These are phyloP conservation scores for Thalassiosira ordinaria DNA, from an alignment of 352 stramenopile species.

Conservation along the genomic window DNA sequence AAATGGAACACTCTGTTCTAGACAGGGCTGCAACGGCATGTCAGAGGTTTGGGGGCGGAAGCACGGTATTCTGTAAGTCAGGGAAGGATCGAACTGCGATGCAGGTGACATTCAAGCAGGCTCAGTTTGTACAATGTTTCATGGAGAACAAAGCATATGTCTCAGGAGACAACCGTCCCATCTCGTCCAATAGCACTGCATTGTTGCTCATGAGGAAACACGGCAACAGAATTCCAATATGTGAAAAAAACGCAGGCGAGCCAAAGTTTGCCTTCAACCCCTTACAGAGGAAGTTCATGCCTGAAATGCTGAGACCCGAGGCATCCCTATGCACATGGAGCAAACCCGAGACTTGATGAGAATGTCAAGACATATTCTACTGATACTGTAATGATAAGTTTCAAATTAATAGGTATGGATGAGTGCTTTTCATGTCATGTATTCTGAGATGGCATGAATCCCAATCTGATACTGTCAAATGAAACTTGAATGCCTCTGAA, in stretches of 20 bases:
- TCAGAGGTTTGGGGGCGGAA: conserved; percentile 91
- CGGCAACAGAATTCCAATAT: conserved; percentile 93
- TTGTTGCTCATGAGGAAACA: conserved; percentile 83
- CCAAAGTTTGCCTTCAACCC: conserved; percentile 97
- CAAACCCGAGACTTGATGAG: conserved; percentile 18
- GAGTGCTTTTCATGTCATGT: no score
- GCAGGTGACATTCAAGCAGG: conserved; percentile 95
- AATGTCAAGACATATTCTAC: no score
- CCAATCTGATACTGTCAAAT: no score
- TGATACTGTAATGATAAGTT: no score
- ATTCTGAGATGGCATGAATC: no score
- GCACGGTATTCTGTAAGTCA: conserved; percentile 97
- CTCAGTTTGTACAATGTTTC: conserved; percentile 87
- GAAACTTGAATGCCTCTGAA: no score
- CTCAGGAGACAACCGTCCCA: conserved; percentile 30
- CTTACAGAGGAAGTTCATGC: conserved; percentile 95
- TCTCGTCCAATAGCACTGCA: conserved; percentile 50
- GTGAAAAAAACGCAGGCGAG: conserved; percentile 96
- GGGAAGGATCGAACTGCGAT: conserved; percentile 98
- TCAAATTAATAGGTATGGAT: no score
- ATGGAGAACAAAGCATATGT: conserved; percentile 48
- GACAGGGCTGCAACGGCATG: conserved; percentile 84
- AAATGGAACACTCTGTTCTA: conserved; percentile 85
- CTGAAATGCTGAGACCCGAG: conserved; percentile 79
- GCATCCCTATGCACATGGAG: conserved; percentile 16